phyloP scores from a whole-genome alignment of 805 yeast genomes.

The Metschnikowia orientalis region DNA sequence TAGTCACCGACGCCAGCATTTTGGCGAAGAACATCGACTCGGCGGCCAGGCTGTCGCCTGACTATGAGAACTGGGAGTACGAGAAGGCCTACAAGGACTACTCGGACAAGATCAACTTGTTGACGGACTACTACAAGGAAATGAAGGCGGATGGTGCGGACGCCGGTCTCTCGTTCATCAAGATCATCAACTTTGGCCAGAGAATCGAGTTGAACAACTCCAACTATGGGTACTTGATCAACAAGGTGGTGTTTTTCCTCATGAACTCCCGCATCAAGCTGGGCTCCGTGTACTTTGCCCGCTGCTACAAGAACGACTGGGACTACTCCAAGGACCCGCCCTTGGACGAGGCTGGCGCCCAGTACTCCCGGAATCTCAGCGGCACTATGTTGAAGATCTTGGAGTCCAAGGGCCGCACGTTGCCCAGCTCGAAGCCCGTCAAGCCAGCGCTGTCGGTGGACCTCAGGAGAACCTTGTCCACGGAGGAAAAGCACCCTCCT shows the following conservation, averaged over 20 bases:
- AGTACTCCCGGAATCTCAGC: constrained; percentile 63
- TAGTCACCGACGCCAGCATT: constrained; percentile 68
- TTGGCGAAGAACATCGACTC: constrained; percentile 67
- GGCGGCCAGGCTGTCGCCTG: constrained; percentile 85
- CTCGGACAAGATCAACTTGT: constrained; percentile 60
- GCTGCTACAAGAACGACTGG: constrained; percentile 59
- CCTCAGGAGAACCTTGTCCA: constrained; percentile 21
- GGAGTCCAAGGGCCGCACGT: constrained; percentile 29
- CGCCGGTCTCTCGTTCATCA: constrained; percentile 59
- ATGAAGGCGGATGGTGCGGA: constrained; percentile 51
- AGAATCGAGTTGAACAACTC: constrained; percentile 73
- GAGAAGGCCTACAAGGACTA: constrained; percentile 75
- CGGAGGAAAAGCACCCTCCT: constrained; percentile 40
- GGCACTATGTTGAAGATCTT: constrained; percentile 46
- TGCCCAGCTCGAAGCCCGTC: background rate
- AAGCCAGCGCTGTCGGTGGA: constrained; percentile 1
- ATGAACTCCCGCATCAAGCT: constrained; percentile 85
- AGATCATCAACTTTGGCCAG: constrained; percentile 88
- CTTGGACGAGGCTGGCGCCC: constrained; percentile 66
- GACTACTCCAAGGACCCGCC: constrained; percentile 75
- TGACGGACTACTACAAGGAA: constrained; percentile 69
- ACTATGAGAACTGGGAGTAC: constrained; percentile 73
- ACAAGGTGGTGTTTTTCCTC: constrained; percentile 85
- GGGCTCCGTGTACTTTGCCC: constrained; percentile 90
- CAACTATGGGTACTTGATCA: constrained; percentile 81